Evolutionary conservation across 495 filamentous ascomycete species (phyloP).

Genomic region (Neurospora sp.): DNA sequence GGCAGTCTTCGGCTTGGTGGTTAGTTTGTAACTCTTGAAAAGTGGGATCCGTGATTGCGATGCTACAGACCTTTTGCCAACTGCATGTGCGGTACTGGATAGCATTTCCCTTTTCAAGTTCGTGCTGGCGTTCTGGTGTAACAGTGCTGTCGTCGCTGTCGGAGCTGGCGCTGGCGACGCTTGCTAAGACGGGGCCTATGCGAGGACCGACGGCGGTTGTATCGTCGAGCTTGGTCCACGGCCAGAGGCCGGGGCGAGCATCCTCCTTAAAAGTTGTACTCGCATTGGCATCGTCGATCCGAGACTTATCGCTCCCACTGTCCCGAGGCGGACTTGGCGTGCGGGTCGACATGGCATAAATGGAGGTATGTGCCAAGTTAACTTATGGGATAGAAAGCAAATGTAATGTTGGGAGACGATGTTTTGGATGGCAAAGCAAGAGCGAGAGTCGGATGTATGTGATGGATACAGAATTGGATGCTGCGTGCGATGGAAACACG

Average conservation of each 20-base stretch:
- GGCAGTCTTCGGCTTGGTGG: conserved; percentile 47
- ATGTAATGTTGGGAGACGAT: background rate
- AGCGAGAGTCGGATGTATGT: background rate
- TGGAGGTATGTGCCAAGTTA: background rate
- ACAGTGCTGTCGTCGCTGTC: conserved; percentile 31
- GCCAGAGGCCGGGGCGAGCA: background rate
- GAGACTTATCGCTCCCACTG: background rate
- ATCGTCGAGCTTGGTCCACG: background rate
- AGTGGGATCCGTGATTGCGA: background rate
- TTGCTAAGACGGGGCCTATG: conserved; percentile 33
- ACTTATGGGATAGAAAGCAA: background rate
- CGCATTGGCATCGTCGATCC: background rate
- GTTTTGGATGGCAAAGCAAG: background rate
- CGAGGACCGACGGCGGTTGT: conserved; percentile 23
- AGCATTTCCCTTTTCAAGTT: conserved; percentile 61
- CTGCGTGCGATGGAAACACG: background rate
- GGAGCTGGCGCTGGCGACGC: conserved; percentile 21
- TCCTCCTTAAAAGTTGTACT: background rate
- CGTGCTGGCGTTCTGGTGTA: conserved; percentile 62
- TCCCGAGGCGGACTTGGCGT: background rate
- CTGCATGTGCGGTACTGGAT: conserved; percentile 87
- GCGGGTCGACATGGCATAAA: background rate
- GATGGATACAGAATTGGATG: background rate
- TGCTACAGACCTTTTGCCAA: conserved; percentile 64
- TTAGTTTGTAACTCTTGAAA: background rate